Evolutionary conservation across 441 rosid genomes (phyloP).

Genomic region (Isatis lusitanica): DNA sequence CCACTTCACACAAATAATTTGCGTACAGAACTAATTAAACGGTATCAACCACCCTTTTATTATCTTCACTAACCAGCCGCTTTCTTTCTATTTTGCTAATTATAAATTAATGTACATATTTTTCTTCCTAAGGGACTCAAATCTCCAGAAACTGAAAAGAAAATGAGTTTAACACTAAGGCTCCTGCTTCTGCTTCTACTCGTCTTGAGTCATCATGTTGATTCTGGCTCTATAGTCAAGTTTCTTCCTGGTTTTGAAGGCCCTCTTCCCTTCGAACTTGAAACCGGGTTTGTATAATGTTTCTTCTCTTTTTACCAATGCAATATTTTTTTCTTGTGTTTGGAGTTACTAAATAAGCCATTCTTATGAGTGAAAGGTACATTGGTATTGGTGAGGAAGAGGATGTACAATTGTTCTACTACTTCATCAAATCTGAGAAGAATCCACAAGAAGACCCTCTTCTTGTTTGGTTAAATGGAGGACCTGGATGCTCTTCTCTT

Average conservation of each 20-base stretch:
- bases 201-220: not conserved
- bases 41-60: no score
- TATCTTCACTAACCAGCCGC: not conserved
- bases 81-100: not conserved
- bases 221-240: conserved; percentile 27
- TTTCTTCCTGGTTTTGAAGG: conserved; percentile 50
- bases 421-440: conserved; percentile 37
- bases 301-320: not conserved
- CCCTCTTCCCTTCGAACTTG: conserved; percentile 52
- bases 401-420: conserved; percentile 35
- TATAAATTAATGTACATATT: not conserved
- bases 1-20: no score
- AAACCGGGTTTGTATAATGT: conserved; percentile 44
- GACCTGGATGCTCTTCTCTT: conserved; percentile 71
- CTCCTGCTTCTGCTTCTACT: not conserved
- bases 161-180: not conserved
- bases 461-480: conserved; percentile 72
- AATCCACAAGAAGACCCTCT: conserved; percentile 49
- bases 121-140: not conserved
- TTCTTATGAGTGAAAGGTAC: conserved; percentile 22
- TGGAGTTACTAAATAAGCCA: not conserved
- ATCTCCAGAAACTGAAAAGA: not conserved
- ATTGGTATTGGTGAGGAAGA: conserved; percentile 36
- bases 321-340: not conserved
- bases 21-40: no score